Evolutionary conservation across 2,329 filamentous ascomycete genomes (phyloP), one percentile per base, ranked within the genome.

Genomic region (Diplocarpon rosae): DNA sequence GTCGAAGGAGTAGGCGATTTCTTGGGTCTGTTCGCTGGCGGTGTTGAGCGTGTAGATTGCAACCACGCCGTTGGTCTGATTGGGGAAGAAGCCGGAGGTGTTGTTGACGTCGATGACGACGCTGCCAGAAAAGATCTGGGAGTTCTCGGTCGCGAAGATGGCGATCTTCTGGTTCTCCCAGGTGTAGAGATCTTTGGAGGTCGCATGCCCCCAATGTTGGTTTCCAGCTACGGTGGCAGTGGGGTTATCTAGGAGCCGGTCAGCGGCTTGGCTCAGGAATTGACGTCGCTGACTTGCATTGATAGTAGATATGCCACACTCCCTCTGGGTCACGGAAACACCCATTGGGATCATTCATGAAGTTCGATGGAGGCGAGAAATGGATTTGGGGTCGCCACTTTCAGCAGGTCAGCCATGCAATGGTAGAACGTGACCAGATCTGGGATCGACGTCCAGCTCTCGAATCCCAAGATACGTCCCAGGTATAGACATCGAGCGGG

Each of bases 191-290:
- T 83, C 78, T 12, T 62, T 55, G 28, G 71, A 76, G 1, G 77
- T 81, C 2, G 77, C 77, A 54, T 83, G 78, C 9, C 79, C 78
- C 79, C 78, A 83, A 53, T 81, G 76, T 54, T 80, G 72, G 48
- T 78, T 76, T 1, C 75, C 76, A 5, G 65, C 71, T 1, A 72
- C 66, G 7, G 63, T 60, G 2, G 56, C 68, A 0, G 66, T 66
- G 1, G 72, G 71, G 44, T 75, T 73, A 52, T 72, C 68, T 70
- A 36, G 44, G 15, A 28, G n/a, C 11, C 1, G n/a, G 37, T 47
- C 24, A 47, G 24, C 29, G 1, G 13, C 15, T 39, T 8, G 15
- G 2, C 14, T 10, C 2, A 14, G 8, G 33, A 13, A 13, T n/a
- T 10, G 17, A 27, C 3, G 29, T n/a, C 9, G 24, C 17, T 16